Base-by-base conservation (phyloP, 441 rosid species). In the Gossypium trilobum region DNA sequence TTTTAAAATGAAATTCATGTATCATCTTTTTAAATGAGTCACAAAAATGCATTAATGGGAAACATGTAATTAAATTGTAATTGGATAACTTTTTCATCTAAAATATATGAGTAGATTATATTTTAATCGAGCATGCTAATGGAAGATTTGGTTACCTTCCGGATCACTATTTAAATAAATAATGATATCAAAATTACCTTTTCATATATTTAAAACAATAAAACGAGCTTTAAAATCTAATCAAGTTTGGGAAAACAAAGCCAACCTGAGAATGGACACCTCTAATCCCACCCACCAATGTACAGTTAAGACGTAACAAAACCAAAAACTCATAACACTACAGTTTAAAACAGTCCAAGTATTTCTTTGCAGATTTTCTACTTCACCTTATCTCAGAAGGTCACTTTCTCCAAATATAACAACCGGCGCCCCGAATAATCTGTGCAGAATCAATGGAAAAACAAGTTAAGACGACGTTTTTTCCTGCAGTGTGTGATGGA, bases 401-500 rank as follows among this genome's bases (percentile, higher is more conserved):
- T 25, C 46, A 39, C 25, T 58, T 36, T 25, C 51, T 60, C 68
- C 19, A 4, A 3, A 36, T 51, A 5, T n/a, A 48, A n/a, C 25
- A 48, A n/a, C 25, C 13, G 50, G 14, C 29, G 61, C 55, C 27
- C 55, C 27, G 13, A 51, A 31, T 72, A 36, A 65, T 74, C 76
- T 64, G 73, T 25, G 61, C 36, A 10, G 29, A 76, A 60, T 52
- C 54, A 44, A 20, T 25, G 9, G 36, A 27, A 56, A 48, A 27
- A 65, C 36, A 17, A 63, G 52, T 13, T 51, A 54, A 62, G 27
- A 61, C 58, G 3, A 0, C 0, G 27, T 23, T 23, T 23, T 23
- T 62, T 63, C 64, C 73, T 50, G 67, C 67, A 68, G 27, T 16
- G 19, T 23, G 39, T 27, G 4, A 14, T 2, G 31, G 36, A 33